Percentiles rank a stretch among this genome's conserved stretches.
Conservation (phyloP, 257 asterid genomes). For the Gynochthodes officinalis region DNA sequence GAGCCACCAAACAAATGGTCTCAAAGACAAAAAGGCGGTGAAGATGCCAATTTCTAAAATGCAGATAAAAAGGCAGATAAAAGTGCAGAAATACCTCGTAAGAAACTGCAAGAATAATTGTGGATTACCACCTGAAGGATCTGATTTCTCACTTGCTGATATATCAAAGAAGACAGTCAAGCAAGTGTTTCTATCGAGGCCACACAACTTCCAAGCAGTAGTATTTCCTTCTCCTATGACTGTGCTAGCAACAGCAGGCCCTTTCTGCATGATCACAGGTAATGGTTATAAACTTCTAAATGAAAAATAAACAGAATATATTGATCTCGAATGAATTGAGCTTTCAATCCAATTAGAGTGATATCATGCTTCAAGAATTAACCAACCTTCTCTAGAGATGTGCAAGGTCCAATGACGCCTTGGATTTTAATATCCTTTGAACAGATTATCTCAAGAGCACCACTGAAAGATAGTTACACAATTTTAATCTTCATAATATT, state of each 20-base stretch:
- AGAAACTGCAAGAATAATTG: slow-evolving; percentile 82
- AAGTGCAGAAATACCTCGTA: slow-evolving; percentile 60
- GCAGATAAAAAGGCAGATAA: slow-evolving; percentile 5
- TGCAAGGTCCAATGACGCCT: slow-evolving; percentile 97
- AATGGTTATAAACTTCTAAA: slow-evolving; percentile 29
- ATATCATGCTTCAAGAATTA: background rate
- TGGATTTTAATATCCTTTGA: slow-evolving; percentile 95
- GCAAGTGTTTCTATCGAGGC: slow-evolving; percentile 86
- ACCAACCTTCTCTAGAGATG: slow-evolving; percentile 88
- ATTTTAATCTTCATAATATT: background rate
- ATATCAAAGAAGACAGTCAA: slow-evolving; percentile 94
- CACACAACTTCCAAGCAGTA: slow-evolving; percentile 97
- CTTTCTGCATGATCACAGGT: slow-evolving; percentile 69
- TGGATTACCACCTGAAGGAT: slow-evolving; percentile 65
- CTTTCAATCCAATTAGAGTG: slow-evolving; percentile 5
- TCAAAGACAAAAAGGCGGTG: background rate
- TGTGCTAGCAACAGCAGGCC: slow-evolving; percentile 85
- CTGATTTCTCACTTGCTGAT: slow-evolving; percentile 92
- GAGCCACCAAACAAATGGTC: background rate
- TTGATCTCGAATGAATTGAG: background rate
- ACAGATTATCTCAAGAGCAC: slow-evolving; percentile 84
- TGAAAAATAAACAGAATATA: background rate
- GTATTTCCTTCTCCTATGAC: slow-evolving; percentile 91
- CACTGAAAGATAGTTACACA: slow-evolving; percentile 43
- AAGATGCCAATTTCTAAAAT: background rate